Conservation (phyloP, 2,329 filamentous ascomycete genomes). For the Fusarium haematococcum region DNA sequence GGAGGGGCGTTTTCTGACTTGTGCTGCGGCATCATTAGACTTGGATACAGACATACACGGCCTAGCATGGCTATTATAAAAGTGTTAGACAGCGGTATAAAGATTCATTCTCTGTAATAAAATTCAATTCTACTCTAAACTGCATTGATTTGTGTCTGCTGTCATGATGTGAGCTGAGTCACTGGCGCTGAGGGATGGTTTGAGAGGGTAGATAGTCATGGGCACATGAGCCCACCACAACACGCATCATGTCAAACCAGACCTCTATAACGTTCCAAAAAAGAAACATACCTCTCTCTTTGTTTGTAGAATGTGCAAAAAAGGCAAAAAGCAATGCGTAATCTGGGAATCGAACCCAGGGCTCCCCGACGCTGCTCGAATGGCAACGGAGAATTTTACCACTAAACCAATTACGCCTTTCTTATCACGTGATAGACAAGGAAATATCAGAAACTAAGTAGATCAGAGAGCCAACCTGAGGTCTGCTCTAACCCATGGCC, state of each 20-base stretch:
- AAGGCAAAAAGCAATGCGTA: background rate
- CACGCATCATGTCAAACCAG: background rate
- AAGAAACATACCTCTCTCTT: background rate
- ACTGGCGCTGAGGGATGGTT: background rate
- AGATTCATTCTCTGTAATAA: constrained; percentile 7
- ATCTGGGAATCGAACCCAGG: background rate
- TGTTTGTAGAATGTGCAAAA: background rate
- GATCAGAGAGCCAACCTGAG: background rate
- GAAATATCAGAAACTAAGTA: background rate
- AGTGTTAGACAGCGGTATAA: constrained; percentile 27
- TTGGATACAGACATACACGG: constrained; percentile 36
- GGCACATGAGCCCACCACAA: background rate
- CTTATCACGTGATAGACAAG: background rate
- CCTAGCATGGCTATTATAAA: constrained; percentile 8
- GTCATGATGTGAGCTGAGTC: background rate
- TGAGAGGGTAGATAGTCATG: background rate
- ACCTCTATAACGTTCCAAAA: background rate
- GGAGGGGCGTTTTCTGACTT: constrained; percentile 29
- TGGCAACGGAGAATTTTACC: background rate
- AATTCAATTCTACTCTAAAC: background rate
- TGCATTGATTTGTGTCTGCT: background rate
- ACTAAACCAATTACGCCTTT: background rate
- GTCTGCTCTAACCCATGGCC: no score
- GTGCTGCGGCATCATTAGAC: constrained; percentile 20
- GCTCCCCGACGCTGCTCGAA: background rate